A percentile compares a stretch with the other conserved stretches of the same genome.
These are phyloP conservation scores for Coemansia linderi DNA, from an alignment of 371 early-diverging fungal genomes.

Conservation along the genomic window DNA sequence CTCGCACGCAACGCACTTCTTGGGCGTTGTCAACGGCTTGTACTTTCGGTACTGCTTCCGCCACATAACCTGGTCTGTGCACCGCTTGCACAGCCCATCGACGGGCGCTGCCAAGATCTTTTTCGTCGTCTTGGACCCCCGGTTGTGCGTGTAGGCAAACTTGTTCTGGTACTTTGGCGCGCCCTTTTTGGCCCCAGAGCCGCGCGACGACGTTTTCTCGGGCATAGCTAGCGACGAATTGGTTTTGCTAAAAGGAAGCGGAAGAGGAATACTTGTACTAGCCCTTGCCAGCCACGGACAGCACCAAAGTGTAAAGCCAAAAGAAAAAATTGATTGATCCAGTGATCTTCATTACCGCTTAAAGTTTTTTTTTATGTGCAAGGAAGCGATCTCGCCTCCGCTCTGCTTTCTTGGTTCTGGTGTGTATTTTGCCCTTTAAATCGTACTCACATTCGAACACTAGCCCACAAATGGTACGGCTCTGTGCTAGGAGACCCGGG, in stretches of 20 bases:
- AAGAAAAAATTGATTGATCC: neutral
- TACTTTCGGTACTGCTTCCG: constrained; percentile 94
- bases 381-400: neutral
- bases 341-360: neutral
- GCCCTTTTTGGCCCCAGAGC: constrained; percentile 64
- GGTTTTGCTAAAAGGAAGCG: neutral
- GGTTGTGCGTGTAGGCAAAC: constrained; percentile 85
- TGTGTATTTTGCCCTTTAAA: neutral
- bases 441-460: neutral
- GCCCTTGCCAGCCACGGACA: neutral
- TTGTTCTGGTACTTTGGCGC: constrained; percentile 89
- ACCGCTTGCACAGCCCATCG: constrained; percentile 84
- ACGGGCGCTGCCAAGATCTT: constrained; percentile 80
- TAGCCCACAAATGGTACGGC: neutral
- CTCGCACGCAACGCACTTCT: constrained; percentile 74
- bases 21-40: constrained; percentile 89
- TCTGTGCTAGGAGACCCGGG: neutral
- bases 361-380: constrained; percentile 10
- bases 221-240: constrained; percentile 15
- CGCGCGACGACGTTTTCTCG: constrained; percentile 44
- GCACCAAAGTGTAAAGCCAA: neutral
- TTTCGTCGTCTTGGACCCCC: constrained; percentile 76
- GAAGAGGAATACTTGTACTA: neutral
- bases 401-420: too few relatives aligned
- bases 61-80: constrained; percentile 88